Base-by-base conservation (phyloP, 441 rosid genomes). In the Manihot esculenta region DNA sequence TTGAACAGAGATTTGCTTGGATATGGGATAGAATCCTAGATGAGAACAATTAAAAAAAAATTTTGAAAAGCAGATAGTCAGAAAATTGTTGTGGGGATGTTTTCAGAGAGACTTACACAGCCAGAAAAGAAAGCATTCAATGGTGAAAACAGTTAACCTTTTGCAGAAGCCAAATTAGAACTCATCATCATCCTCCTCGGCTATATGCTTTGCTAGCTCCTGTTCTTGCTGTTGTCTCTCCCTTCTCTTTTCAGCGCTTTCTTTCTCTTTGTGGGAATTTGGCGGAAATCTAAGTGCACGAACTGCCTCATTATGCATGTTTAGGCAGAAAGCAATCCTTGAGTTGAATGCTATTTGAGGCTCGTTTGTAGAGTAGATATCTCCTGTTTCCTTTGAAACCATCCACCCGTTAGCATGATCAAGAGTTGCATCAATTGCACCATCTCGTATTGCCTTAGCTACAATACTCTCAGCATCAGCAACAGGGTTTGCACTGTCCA, bases 101-200 rank as follows among this genome's bases (percentile, higher is more conserved):
- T 66, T 17, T 42, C 21, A 49, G 68, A 50, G 54, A 65, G 15
- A 68, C 38, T 63, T 7, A 7, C 35, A 9, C 41, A 33, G 14
- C 50, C 8, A 68, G 50, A 17, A 56, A 51, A 35, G 59, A 64
- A 53, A 64, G 60, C 30, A 54, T 59, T 48, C 55, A 50, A 44
- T 7, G 33, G 27, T 38, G n/a, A 21, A 61, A 70, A 55, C 15
- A 61, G 63, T 27, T 7, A 33, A 45, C 12, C 27, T 6, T 48
- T 27, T 26, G 74, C 42, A 41, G 41, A 41, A 12, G 10, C 24
- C 44, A 47, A 20, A 24, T 76, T 64, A 89, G 56, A 89, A 87
- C 44, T 87, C 94, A n/a, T 89, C 94, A 12, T 89, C 94, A 21
- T 89, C 94, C 69, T 89, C 94, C 83, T 89, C 94, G 0, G 94